Conservation (phyloP, 495 filamentous ascomycete genomes). For the Penicillium dipodomyicola region DNA sequence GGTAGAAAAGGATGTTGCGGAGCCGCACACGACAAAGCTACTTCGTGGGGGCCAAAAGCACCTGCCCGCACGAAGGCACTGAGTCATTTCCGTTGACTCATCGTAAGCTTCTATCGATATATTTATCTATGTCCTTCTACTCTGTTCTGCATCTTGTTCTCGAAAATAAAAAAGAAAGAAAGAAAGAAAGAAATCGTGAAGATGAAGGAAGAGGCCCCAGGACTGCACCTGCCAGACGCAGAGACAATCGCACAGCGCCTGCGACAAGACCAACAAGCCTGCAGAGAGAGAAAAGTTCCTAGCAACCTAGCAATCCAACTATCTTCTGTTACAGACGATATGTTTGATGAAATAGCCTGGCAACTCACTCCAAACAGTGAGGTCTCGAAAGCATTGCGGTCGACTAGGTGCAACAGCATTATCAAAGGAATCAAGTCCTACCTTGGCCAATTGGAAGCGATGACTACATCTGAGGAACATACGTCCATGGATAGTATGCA, state of each 20-base stretch:
- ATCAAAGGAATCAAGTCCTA: constrained; percentile 33
- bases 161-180: too few relatives aligned
- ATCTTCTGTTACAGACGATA: constrained; percentile 11
- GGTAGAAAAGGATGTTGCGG: neutral
- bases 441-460: constrained; percentile 17
- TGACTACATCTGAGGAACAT: neutral
- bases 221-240: constrained; percentile 8
- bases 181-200: too few relatives aligned
- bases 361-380: constrained; percentile 23
- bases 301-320: constrained; percentile 24
- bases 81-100: too few relatives aligned
- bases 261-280: constrained; percentile 26
- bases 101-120: too few relatives aligned
- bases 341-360: constrained; percentile 21
- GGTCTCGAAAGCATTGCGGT: constrained; percentile 14
- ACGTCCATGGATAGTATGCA: neutral
- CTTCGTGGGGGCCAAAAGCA: too few relatives aligned
- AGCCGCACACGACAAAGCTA: too few relatives aligned
- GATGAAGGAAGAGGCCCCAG: neutral
- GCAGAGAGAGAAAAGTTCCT: constrained; percentile 22
- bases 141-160: too few relatives aligned
- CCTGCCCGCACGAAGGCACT: too few relatives aligned
- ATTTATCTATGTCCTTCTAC: too few relatives aligned
- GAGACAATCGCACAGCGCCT: constrained; percentile 25
- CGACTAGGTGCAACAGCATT: constrained; percentile 27